Evolutionary conservation across 1,284 basidiomycete genomes (phyloP), one percentile per base, ranked within the genome.

Genomic region (Ceratobasidium sp.): DNA sequence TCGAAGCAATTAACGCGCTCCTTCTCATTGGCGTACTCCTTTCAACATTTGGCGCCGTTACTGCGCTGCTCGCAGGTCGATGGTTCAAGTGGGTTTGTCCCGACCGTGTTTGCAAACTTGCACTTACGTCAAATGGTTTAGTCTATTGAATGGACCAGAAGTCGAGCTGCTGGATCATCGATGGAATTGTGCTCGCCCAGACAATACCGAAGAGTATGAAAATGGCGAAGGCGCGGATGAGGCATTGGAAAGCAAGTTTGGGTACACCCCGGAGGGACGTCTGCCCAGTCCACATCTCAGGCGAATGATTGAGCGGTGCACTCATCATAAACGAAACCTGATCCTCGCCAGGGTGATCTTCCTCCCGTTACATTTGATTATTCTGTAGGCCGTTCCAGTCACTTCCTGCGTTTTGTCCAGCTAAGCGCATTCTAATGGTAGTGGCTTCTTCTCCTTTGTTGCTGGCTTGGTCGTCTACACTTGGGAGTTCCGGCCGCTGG

Each of bases 41-140:
- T 28, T 75, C 73, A 13, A 42, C 73, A 38, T 66, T 75, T 48
- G 73, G 73, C 23, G 73, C 73, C 28, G 40, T 64, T n/a, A 54
- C 62, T 2, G 48, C 73, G 17, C 50, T 75, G 54, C 61, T 75
- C 40, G 28, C 61, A 1, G 73, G 61, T 44, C 73, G 73, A n/a
- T 75, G 73, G 73, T 75, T 75, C 50, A 62, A 75, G 73, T 75
- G 26, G 66, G 73, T 56, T 50, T 75, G 13, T n/a, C n/a, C 5
- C 26, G 5, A 26, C 6, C 15, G 5, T 23, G n/a, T 65, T 13
- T 4, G 28, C 46, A 48, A 17, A 48, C n/a, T 9, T 15, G 20
- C n/a, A 17, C 17, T 40, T 9, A 56, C 10, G n/a, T 66, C 44
- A 17, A 15, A 28, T 20, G 7, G 26, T n/a, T 33, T 62, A 75